These are phyloP conservation scores for Boeremia exigua DNA, from an alignment of 2,329 filamentous ascomycete species.

Conservation along the genomic window DNA sequence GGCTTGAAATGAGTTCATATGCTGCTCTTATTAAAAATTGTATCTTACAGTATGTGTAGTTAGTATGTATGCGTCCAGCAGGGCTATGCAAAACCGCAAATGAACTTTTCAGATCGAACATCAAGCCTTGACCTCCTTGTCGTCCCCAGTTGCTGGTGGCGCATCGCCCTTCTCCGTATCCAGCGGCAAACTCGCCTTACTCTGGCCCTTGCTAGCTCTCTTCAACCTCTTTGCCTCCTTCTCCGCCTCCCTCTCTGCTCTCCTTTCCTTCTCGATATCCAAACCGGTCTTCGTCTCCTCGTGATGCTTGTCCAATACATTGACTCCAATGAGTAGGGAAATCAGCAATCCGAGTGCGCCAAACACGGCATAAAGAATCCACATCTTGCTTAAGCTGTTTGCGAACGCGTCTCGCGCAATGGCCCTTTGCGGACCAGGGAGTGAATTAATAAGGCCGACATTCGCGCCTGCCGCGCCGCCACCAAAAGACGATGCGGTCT, in stretches of 20 bases:
- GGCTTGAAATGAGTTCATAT: too few relatives aligned
- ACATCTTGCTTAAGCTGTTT: conserved; percentile 54
- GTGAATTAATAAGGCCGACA: conserved; percentile 61
- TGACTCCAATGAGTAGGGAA: conserved; percentile 51
- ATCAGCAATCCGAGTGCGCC: conserved; percentile 48
- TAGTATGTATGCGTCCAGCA: conserved; percentile 1
- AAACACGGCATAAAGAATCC: conserved; percentile 57
- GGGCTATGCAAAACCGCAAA: background rate
- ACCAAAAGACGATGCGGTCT: conserved; percentile 60
- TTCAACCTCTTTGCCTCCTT: conserved; percentile 37
- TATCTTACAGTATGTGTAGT: background rate
- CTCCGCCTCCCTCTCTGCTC: conserved; percentile 44
- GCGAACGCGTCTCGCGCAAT: conserved; percentile 53
- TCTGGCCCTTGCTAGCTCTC: conserved; percentile 28
- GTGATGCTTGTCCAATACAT: conserved; percentile 51
- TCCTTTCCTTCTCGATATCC: conserved; percentile 50
- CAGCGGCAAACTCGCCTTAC: conserved; percentile 7
- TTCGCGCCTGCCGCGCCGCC: conserved; percentile 68
- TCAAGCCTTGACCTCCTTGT: conserved; percentile 3
- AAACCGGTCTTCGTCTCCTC: conserved; percentile 58
- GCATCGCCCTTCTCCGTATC: conserved; percentile 8
- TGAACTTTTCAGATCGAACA: background rate
- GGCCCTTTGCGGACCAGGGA: conserved; percentile 56
- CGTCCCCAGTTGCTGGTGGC: background rate
- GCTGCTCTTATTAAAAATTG: too few relatives aligned